phyloP scores from a whole-genome alignment of 2,329 filamentous ascomycete genomes.

The Fusarium caatingaense region DNA sequence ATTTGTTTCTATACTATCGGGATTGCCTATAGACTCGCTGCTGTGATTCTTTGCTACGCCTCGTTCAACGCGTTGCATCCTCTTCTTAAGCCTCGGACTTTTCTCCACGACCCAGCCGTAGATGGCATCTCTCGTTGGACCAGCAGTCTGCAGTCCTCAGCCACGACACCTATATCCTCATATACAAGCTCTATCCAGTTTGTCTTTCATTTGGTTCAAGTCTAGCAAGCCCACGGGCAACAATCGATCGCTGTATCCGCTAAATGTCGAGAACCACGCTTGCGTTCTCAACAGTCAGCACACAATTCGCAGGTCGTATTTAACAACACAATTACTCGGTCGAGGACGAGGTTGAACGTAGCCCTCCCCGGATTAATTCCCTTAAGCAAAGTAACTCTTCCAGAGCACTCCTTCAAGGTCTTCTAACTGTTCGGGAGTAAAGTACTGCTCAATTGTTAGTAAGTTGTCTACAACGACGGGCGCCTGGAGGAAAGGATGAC shows the following conservation, averaged over 20 bases:
- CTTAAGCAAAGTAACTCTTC: slow-evolving; percentile 98
- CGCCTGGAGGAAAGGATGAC: neutral
- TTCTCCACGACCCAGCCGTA: neutral
- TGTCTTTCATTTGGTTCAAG: slow-evolving; percentile 15
- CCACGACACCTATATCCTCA: slow-evolving; percentile 18
- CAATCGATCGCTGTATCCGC: slow-evolving; percentile 1
- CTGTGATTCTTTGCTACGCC: neutral
- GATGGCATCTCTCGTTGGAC: neutral
- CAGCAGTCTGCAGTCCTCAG: slow-evolving; percentile 8
- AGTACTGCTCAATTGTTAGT: slow-evolving; percentile 67
- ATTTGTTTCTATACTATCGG: neutral
- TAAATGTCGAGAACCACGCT: neutral
- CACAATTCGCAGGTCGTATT: neutral
- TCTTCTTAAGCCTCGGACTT: neutral
- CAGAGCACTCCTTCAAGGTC: slow-evolving; percentile 95
- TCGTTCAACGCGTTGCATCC: neutral
- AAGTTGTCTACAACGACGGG: neutral
- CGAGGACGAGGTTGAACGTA: slow-evolving; percentile 28
- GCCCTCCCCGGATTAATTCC: slow-evolving; percentile 15
- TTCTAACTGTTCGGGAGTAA: slow-evolving; percentile 91
- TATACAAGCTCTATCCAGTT: slow-evolving; percentile 42
- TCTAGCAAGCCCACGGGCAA: slow-evolving; percentile 25
- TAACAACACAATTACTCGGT: neutral
- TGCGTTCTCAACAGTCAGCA: neutral
- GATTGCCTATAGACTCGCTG: neutral